Percentiles rank a stretch among this genome's conserved stretches.
These are phyloP conservation scores for Malassezia sp. DNA, from an alignment of 1,284 basidiomycete genomes.

Conservation along the genomic window DNA sequence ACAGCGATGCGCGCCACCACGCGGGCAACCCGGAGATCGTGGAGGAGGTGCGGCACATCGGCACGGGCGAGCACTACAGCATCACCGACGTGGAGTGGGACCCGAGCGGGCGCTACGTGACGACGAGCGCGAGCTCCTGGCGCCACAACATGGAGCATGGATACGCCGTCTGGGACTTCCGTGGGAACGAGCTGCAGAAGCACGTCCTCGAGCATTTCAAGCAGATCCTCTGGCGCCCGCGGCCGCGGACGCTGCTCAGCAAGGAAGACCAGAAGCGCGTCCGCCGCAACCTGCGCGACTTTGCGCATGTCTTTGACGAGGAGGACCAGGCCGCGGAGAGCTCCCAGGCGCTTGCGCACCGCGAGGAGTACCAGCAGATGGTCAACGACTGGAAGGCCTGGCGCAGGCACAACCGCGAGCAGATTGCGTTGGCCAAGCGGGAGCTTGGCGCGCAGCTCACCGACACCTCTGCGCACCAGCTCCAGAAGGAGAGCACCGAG, in stretches of 20 bases:
- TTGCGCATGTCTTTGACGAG: conserved; percentile 84
- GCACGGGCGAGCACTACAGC: conserved; percentile 87
- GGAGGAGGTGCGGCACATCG: conserved; percentile 70
- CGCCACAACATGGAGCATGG: conserved; percentile 92
- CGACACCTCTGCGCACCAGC: conserved; percentile 28
- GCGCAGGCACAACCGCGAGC: conserved; percentile 48
- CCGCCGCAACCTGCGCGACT: conserved; percentile 81
- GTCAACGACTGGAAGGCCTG: conserved; percentile 99
- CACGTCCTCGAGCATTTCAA: conserved; percentile 89
- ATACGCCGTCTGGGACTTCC: conserved; percentile 95
- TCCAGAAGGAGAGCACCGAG: conserved; percentile 37
- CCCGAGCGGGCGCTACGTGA: conserved; percentile 84
- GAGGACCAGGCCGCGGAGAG: conserved; percentile 91
- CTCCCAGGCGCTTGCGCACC: conserved; percentile 82
- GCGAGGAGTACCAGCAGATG: conserved; percentile 77
- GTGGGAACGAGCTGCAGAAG: conserved; percentile 80
- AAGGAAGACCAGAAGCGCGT: conserved; percentile 82
- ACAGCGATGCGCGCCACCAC: conserved; percentile 53
- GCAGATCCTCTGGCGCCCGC: conserved; percentile 95
- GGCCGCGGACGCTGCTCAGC: conserved; percentile 71
- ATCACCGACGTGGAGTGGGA: conserved; percentile 99
- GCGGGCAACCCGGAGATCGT: conserved; percentile 58
- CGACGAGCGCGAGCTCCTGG: conserved; percentile 90
- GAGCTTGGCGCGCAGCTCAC: conserved; percentile 25
- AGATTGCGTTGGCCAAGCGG: conserved; percentile 26